phyloP scores from a whole-genome alignment of 2,329 filamentous ascomycete species.

The Penicillium sp. region DNA sequence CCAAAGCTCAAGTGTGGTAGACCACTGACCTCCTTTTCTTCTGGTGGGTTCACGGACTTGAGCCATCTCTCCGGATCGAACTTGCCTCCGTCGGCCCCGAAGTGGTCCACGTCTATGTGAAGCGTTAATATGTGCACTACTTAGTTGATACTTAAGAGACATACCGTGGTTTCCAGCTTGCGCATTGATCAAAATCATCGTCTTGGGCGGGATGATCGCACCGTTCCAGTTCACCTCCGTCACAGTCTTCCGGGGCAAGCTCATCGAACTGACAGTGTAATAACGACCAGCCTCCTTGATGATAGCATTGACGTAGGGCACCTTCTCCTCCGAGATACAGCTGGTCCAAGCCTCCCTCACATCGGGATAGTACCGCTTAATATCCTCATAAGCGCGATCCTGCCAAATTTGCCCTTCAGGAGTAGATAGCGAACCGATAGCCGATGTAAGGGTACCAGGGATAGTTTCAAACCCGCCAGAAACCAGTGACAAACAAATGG shows the following conservation, averaged over 20 bases:
- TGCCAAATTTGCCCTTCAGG: conserved; percentile 66
- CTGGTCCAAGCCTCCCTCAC: conserved; percentile 66
- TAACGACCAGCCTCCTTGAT: conserved; percentile 73
- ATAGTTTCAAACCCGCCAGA: conserved; percentile 76
- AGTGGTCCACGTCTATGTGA: conserved; percentile 58
- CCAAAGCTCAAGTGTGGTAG: conserved; percentile 59
- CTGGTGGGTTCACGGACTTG: conserved; percentile 38
- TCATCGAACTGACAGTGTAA: conserved; percentile 74
- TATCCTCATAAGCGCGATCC: conserved; percentile 64
- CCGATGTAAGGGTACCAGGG: conserved; percentile 71
- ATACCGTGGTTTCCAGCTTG: conserved; percentile 64
- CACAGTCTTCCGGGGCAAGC: conserved; percentile 66
- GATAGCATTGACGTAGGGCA: conserved; percentile 70
- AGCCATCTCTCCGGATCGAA: conserved; percentile 70
- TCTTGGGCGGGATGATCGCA: conserved; percentile 67
- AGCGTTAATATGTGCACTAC: not conserved
- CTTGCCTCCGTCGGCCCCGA: conserved; percentile 52
- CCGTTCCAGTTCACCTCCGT: conserved; percentile 67
- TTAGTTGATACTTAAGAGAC: not conserved
- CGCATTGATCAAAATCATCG: conserved; percentile 74
- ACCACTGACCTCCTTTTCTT: conserved; percentile 47
- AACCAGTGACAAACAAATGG: conserved; percentile 74
- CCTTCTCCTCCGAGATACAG: conserved; percentile 67
- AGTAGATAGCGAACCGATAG: conserved; percentile 67
- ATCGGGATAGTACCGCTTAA: conserved; percentile 63